phyloP scores from a whole-genome alignment of 257 asterid genomes.

The Lantana camara region DNA sequence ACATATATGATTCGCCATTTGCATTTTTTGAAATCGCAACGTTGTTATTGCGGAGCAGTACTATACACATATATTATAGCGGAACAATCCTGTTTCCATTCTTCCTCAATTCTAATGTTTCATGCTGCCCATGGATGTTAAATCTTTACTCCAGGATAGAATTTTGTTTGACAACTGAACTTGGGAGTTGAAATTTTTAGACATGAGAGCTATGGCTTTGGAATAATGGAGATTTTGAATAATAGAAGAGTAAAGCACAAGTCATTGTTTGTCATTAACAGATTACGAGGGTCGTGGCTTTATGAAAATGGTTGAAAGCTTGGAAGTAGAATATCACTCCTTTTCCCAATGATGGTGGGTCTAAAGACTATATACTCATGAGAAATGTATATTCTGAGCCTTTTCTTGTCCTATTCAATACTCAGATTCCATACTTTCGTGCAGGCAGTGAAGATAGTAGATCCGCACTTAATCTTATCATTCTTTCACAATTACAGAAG shows the following conservation, averaged over 20 bases:
- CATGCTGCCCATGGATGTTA: slow-evolving; percentile 1
- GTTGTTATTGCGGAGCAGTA: no score
- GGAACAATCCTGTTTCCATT: no score
- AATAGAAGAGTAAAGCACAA: not conserved
- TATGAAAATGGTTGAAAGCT: slow-evolving; percentile 18
- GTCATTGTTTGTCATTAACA: slow-evolving; percentile 30
- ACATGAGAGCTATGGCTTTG: not conserved
- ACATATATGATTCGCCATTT: no score
- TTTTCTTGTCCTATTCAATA: slow-evolving; percentile 7
- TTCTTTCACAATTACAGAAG: slow-evolving; percentile 69
- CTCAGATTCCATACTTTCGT: slow-evolving; percentile 33
- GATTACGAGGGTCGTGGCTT: slow-evolving; percentile 47
- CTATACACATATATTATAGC: no score
- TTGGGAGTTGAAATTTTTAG: not conserved
- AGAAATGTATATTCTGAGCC: slow-evolving; percentile 10
- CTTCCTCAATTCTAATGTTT: not conserved
- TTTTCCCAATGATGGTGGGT: slow-evolving; percentile 10
- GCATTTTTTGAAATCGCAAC: no score
- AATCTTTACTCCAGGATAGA: not conserved
- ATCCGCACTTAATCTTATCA: slow-evolving; percentile 91
- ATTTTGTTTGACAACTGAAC: slow-evolving; percentile 10
- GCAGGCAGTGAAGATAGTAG: slow-evolving; percentile 97
- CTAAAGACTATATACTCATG: not conserved
- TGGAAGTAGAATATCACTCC: slow-evolving; percentile 6
- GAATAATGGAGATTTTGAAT: not conserved